Percentiles rank a stretch among this genome's conserved stretches.
Evolutionary conservation across 2,329 filamentous ascomycete species (phyloP).

Genomic region (Calycina marina): DNA sequence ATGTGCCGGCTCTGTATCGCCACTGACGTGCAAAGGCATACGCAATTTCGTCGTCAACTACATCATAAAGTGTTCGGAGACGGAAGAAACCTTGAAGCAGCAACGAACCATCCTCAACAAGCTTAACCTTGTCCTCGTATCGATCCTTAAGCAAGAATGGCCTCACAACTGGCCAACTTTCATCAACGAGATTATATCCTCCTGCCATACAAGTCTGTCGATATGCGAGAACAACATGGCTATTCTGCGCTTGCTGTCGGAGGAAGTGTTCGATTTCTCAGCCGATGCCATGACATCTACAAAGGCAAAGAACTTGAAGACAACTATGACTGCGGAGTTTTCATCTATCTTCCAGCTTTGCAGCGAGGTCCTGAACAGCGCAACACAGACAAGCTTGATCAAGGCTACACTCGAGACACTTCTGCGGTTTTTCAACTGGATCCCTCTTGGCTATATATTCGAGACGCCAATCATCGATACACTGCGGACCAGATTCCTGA

Average conservation of each 20-base stretch:
- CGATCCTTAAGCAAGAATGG: conserved; percentile 98
- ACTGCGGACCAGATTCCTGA: conserved; percentile 78
- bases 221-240: conserved; percentile 99
- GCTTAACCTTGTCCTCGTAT: conserved; percentile 92
- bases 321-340: conserved; percentile 97
- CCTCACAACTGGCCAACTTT: conserved; percentile 99
- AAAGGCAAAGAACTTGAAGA: conserved; percentile 93
- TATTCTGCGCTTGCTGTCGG: conserved; percentile 84
- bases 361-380: conserved; percentile 84
- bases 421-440: conserved; percentile 97
- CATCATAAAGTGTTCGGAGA: conserved; percentile 85
- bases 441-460: conserved; percentile 95
- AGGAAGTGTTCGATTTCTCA: conserved; percentile 98
- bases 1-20: conserved; percentile 1
- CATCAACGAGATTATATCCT: conserved; percentile 98
- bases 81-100: conserved; percentile 72
- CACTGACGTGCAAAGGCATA: conserved; percentile 49
- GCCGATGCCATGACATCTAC: conserved; percentile 98
- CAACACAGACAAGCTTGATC: conserved; percentile 75
- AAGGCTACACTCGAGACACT: conserved; percentile 95
- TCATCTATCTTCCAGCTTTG: conserved; percentile 97
- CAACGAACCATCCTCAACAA: conserved; percentile 93
- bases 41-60: conserved; percentile 98
- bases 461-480: conserved; percentile 95
- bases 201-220: conserved; percentile 85